These are phyloP conservation scores for Leersia perrieri DNA, from an alignment of 176 grass and related monocot genomes.

Conservation along the genomic window DNA sequence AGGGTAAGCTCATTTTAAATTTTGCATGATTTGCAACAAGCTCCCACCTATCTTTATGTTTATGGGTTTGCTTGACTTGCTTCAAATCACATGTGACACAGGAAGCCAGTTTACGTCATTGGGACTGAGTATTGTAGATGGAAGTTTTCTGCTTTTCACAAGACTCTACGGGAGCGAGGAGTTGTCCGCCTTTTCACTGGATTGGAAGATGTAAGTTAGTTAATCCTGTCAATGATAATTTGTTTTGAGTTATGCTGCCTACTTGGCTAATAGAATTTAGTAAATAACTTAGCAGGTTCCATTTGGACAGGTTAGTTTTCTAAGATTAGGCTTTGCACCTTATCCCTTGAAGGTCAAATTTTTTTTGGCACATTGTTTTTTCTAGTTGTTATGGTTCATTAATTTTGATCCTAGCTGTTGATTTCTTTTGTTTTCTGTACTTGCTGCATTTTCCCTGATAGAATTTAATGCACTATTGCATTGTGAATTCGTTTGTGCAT, in stretches of 20 bases:
- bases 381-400: not conserved
- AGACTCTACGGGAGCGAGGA: constrained; percentile 67
- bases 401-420: not conserved
- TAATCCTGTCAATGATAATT: not conserved
- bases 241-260: not conserved
- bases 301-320: not conserved
- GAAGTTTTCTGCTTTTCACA: constrained; percentile 93
- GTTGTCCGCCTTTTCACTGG: constrained; percentile 76
- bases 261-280: not conserved
- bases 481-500: not conserved
- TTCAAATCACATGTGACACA: constrained; percentile 41
- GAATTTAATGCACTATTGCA: not conserved
- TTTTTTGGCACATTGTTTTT: not conserved
- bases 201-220: constrained; percentile 83
- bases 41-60: constrained; percentile 6
- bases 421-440: not conserved
- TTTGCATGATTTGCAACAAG: not conserved
- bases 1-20: constrained; percentile 45
- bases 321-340: not conserved
- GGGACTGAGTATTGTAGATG: constrained; percentile 86
- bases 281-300: constrained; percentile 7
- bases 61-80: constrained; percentile 1
- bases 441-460: not conserved
- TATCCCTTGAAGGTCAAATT: not conserved
- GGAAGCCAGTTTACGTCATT: constrained; percentile 93